Evolutionary conservation across 2,329 filamentous ascomycete genomes (phyloP), one percentile per base, ranked within the genome.

Genomic region (Penicillium sp.): DNA sequence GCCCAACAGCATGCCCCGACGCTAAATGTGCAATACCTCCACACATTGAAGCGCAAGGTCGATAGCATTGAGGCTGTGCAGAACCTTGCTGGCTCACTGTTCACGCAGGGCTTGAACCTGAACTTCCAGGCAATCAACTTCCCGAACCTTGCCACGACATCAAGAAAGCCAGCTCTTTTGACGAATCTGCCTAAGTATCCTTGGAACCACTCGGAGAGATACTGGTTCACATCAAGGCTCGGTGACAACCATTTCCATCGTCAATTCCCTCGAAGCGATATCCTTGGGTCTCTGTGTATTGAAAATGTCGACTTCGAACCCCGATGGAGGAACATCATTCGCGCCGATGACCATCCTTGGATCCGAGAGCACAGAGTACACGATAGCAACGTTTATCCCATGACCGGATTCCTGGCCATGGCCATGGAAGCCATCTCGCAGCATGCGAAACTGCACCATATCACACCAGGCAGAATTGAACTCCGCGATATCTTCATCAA

Each of bases 371-470:
- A 61, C 31, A 48, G 46, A 28, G 58, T 61, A 6, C 57, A 61
- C 18, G 57, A 46, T 2, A 55, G 41, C 18, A 57, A 46, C n/a
- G 54, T 61, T 7, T 61, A 58, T 36, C 58, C 58, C 9, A 61
- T 61, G 58, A 60, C 58, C 9, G 58, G 58, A 7, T 61, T 55
- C 33, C 33, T 61, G 18, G 51, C 57, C 5, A 61, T 61, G 58
- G 58, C 58, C 1, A 56, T 61, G 31, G 58, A 61, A 29, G 58
- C 57, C 10, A 59, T 61, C 3, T 52, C 55, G 1, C 58, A 61
- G 11, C 53, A 60, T 12, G 58, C 58, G 29, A 52, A 58, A 3
- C 11, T 61, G 7, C 53, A 61, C 31, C 49, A 61, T 19, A 30
- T 61, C 9, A 37, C 44, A 2, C 55, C 57, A 1, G 57, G 48